A percentile compares a stretch with the other conserved stretches of the same genome.
These are phyloP conservation scores for Posidonia oceanica DNA, from an alignment of 116 monocot species.

Conservation along the genomic window DNA sequence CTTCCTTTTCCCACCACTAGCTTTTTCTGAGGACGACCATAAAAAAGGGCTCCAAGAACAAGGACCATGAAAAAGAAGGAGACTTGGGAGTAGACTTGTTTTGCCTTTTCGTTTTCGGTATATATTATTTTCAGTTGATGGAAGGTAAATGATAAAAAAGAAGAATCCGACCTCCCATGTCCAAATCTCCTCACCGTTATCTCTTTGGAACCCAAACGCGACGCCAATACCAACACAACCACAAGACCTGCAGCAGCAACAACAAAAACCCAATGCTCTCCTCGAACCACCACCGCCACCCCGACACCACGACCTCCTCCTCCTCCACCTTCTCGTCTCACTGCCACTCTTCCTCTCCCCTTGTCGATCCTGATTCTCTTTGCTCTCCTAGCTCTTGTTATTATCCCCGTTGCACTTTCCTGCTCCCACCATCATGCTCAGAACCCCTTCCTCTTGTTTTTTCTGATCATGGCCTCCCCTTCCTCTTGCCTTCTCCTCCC, in stretches of 20 bases:
- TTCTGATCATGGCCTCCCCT: conserved; percentile 69
- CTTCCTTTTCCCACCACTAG: no score
- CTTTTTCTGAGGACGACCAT: no score
- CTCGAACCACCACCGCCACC: conserved; percentile 1
- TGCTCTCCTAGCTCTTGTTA: conserved; percentile 1
- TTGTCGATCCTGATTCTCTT: neutral
- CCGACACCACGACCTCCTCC: neutral
- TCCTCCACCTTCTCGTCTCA: neutral
- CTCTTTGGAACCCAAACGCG: neutral
- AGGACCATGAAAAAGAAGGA: no score
- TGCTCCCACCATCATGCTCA: conserved; percentile 24
- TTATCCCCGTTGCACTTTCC: conserved; percentile 15
- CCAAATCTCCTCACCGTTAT: conserved; percentile 2
- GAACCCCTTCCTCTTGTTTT: conserved; percentile 65
- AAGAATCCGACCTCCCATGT: conserved; percentile 2
- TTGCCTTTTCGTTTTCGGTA: no score
- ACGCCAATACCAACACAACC: neutral
- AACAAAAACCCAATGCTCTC: neutral
- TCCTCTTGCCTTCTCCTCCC: conserved; percentile 16
- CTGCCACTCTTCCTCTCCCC: neutral
- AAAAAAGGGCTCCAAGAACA: no score
- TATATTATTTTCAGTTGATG: no score
- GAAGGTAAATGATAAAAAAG: neutral
- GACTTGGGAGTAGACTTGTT: no score
- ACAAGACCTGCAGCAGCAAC: neutral